phyloP scores from a whole-genome alignment of 1,284 basidiomycete species.

The Pseudozyma pruni region DNA sequence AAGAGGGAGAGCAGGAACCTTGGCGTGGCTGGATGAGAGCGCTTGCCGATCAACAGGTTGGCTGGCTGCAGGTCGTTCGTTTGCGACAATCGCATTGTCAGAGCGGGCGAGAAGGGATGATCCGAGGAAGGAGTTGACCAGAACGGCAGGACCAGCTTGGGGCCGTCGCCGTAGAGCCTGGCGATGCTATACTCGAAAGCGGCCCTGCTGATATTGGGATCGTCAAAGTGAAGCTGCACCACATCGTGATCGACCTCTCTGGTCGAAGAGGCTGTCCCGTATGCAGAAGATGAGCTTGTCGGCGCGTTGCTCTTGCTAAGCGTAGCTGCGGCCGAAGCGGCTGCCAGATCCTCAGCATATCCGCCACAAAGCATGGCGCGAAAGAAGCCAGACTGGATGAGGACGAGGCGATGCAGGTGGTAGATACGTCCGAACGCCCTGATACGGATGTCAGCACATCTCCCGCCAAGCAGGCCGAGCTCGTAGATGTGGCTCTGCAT shows the following conservation, averaged over 20 bases:
- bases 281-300: constrained; percentile 4
- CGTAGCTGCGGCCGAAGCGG: constrained; percentile 32
- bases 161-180: constrained; percentile 58
- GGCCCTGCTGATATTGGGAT: constrained; percentile 60
- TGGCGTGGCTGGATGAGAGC: constrained; percentile 78
- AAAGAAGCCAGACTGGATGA: constrained; percentile 63
- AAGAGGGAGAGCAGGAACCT: constrained; percentile 85
- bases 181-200: constrained; percentile 63
- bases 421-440: constrained; percentile 57
- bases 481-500: constrained; percentile 39
- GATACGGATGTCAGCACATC: constrained; percentile 56
- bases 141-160: constrained; percentile 53
- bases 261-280: not conserved
- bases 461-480: constrained; percentile 42
- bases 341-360: constrained; percentile 51
- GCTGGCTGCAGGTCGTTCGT: constrained; percentile 70
- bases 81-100: constrained; percentile 70
- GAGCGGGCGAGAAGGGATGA: constrained; percentile 74
- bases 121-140: constrained; percentile 50
- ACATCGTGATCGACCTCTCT: constrained; percentile 24
- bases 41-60: constrained; percentile 40
- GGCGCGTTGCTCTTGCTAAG: constrained; percentile 41
- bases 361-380: constrained; percentile 58
- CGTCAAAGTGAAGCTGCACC: constrained; percentile 54
- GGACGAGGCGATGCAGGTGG: constrained; percentile 56